Evolutionary conservation across 2,329 filamentous ascomycete genomes (phyloP), one percentile per base, ranked within the genome.

Genomic region (Phialemonium atrogriseum): DNA sequence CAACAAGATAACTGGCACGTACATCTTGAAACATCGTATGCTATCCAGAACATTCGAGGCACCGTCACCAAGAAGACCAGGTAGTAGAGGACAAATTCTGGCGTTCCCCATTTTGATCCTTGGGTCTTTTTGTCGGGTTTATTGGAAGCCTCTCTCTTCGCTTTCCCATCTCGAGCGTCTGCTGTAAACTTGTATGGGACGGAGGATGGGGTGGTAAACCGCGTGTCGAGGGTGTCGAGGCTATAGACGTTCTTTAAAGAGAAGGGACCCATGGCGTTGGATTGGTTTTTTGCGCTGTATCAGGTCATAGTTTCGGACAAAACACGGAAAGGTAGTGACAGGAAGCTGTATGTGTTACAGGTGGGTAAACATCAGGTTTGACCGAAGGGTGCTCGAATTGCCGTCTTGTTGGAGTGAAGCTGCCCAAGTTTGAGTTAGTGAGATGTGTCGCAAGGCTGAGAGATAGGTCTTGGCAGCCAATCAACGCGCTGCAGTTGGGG

Each of bases 41-140:
- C 80, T n/a, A 80, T 68, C 66, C 86, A 94, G 59, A 94, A 86
- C 88, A 98, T 98, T 48, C 78, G 71, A 7, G 86, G 85, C 16
- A 96, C 68, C 34, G 66, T 68, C 5, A 73, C 51, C 18, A 69
- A 39, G 46, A 95, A 73, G 43, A 84, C 59, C 13, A 81, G 28
- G 45, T 79, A 82, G 62, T 98, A 96, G 33, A 87, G 46, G 52
- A 76, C 81, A 62, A 91, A 96, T 59, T 98, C 91, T 3, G 72
- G 70, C 0, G 87, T 93, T 15, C 70, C 75, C 89, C 89, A 98
- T 77, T 73, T 81, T 25, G 88, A 72, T 21, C 77, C 73, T 39
- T 72, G 66, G 34, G 56, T 68, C 49, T 55, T 53, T 24, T 49
- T 52, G 38, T 54, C 57, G 27, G 51, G 61, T 55, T 65, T 65